Evolutionary conservation across 108 stramenopile genomes (phyloP), one percentile per base, ranked within the genome.

Genomic region (Chaetoceros muelleri): DNA sequence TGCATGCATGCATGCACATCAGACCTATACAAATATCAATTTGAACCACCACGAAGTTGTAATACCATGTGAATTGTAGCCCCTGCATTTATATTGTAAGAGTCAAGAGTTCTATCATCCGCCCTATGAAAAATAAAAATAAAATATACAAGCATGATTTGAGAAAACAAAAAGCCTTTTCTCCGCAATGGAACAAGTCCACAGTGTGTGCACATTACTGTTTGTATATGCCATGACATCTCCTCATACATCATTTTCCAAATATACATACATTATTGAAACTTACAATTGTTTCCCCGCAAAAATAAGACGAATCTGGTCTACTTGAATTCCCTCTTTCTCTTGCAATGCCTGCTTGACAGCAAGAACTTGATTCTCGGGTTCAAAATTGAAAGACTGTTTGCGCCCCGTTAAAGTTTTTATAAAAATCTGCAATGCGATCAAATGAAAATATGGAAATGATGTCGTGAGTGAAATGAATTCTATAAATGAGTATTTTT

Each of bases 61-160:
- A 99, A 74, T 0, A 99, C 98, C 98, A 99, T 99, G 73, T 99
- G 98, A 74, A 99, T 96, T 49, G 95, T 96, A 44, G 90, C 95
- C n/a, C 98, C 98, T 24, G 96, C 95, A 18, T 60, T 74, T 57
- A 99, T 95, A 56, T 91, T 95, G 73, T 97, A 96, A 26, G 79
- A 80, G 29, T 90, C 93, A 50, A 99, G 64, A 3, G 84, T 84
- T 52, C 91, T 90, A 67, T 96, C 94, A 69, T 99, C 98, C 7
- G 81, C 71, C 28, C 62, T 64, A 28, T 24, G 26, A 18, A 30
- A n/a, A 2, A 30, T 27, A 52, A 52, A 18, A 30, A n/a, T 8
- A 30, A 29, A 52, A 52, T 21, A 30, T 40, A 46, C 24, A 45
- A 27, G 52, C n/a, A n/a, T n/a, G n/a, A n/a, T n/a, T n/a, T n/a